Percentiles rank a stretch among this genome's conserved stretches.
Evolutionary conservation across 768 basidiomycete genomes (phyloP).

Genomic region (Tephrocybe sp.): DNA sequence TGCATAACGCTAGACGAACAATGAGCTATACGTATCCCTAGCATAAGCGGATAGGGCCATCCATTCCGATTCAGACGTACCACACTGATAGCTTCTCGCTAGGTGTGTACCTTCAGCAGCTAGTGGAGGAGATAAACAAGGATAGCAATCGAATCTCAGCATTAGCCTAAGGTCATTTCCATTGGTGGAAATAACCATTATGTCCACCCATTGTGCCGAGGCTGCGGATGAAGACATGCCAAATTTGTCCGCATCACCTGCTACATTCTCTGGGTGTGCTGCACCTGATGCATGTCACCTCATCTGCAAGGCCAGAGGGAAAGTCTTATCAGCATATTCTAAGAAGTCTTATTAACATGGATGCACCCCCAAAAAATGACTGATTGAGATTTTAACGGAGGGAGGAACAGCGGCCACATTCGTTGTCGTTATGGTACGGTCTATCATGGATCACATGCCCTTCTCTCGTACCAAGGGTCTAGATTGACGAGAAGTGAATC

Average conservation of each 20-base stretch:
- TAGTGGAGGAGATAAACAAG: neutral
- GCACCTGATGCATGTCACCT: neutral
- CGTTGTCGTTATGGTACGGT: too few species aligned
- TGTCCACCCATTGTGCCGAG: neutral
- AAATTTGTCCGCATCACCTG: constrained; percentile 1
- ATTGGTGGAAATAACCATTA: neutral
- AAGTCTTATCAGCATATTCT: neutral
- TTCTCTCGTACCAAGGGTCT: too few species aligned
- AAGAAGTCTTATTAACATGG: too few species aligned
- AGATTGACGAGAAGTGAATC: too few species aligned
- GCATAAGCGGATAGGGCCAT: neutral
- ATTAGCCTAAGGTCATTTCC: neutral
- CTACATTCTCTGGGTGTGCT: neutral
- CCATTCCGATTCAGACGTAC: neutral
- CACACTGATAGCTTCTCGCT: neutral
- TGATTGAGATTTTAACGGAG: too few species aligned
- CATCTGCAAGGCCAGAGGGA: neutral
- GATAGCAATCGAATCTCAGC: neutral
- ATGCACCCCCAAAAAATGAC: too few species aligned
- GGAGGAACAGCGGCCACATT: too few species aligned
- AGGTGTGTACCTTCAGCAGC: neutral
- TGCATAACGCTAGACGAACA: neutral
- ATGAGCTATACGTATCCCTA: neutral
- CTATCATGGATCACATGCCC: too few species aligned
- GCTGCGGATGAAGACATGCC: neutral